Conservation (phyloP, 805 yeast species). For the Priceomyces melissophilus region DNA sequence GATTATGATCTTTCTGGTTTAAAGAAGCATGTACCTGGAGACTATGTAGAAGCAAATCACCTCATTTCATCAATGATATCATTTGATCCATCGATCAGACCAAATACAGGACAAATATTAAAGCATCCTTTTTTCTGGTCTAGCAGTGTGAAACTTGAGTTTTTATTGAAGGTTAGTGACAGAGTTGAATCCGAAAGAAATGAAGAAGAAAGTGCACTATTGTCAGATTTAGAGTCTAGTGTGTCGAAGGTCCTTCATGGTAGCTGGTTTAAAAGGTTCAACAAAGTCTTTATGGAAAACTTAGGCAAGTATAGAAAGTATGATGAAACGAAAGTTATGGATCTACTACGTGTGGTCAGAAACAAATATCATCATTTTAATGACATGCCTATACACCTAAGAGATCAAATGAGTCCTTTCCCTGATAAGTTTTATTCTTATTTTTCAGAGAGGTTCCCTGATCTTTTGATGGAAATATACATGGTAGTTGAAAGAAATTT, state of each 20-base stretch:
- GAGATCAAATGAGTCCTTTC: conserved; percentile 65
- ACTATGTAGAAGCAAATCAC: conserved; percentile 64
- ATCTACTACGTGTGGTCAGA: conserved; percentile 81
- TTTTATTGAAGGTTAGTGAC: conserved; percentile 83
- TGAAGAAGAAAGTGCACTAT: conserved; percentile 68
- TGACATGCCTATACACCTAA: conserved; percentile 73
- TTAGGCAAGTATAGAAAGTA: conserved; percentile 90
- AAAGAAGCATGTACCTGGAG: conserved; percentile 36
- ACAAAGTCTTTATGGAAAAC: conserved; percentile 69
- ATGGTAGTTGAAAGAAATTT: conserved; percentile 55
- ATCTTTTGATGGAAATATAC: conserved; percentile 71
- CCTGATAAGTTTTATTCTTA: conserved; percentile 84
- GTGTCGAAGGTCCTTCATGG: conserved; percentile 49
- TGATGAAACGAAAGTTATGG: conserved; percentile 73
- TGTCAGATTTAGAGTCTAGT: conserved; percentile 51
- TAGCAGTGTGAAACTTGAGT: conserved; percentile 68
- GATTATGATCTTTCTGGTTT: conserved; percentile 51
- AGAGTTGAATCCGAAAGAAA: conserved; percentile 81
- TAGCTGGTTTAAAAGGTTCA: conserved; percentile 80
- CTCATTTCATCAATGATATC: conserved; percentile 71
- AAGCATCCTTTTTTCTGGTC: conserved; percentile 91
- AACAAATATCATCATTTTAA: conserved; percentile 94
- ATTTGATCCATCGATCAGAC: conserved; percentile 64
- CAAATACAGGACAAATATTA: conserved; percentile 63
- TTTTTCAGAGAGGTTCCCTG: conserved; percentile 74